Base-by-base conservation (phyloP, 805 yeast genomes). In the Ascoidea asiatica region DNA sequence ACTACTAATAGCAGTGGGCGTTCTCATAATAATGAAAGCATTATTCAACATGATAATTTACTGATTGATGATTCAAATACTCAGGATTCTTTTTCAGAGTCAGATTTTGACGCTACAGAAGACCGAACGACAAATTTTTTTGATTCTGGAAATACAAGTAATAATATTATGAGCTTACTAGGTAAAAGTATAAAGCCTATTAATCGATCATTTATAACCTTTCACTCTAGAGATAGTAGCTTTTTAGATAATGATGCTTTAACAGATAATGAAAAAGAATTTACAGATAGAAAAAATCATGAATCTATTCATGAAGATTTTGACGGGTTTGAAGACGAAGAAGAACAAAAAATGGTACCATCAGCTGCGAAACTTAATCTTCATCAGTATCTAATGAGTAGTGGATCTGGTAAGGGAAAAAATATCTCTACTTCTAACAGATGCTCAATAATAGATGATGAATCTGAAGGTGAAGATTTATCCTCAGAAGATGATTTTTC, bases 91-190 rank as follows among this genome's bases (percentile, higher is more conserved):
- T 8, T 8, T 11, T 11, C 8, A 11, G 35, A 29, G 15, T 29
- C 15, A 11, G 35, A 29, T 29, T 29, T 29, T 29, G 20, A 15
- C 4, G n/a, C 18, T 4, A 41, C 33, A 15, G 23, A 7, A 5
- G 35, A 29, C 19, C n/a, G 13, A 8, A 8, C 20, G 7, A 19
- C 29, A 21, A 18, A 19, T 17, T 19, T 37, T 13, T 21, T 38
- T 21, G 23, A 39, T 13, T n/a, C 19, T 13, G 35, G 17, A 7
- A 19, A 41, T 23, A 37, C 40, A 21, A 43, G 29, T n/a, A 38
- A 39, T 18, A 43, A 44, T 33, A 39, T 39, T 35, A 43, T 39
- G 18, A 39, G 37, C 19, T 21, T 39, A 7, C 15, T 40, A 13
- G 19, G 17, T 40, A 23, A 21, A 20, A 23, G 22, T 15, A 29